Evolutionary conservation across 2,329 filamentous ascomycete species (phyloP), one percentile per base, ranked within the genome.

Genomic region (Aspergillus luchuensis): DNA sequence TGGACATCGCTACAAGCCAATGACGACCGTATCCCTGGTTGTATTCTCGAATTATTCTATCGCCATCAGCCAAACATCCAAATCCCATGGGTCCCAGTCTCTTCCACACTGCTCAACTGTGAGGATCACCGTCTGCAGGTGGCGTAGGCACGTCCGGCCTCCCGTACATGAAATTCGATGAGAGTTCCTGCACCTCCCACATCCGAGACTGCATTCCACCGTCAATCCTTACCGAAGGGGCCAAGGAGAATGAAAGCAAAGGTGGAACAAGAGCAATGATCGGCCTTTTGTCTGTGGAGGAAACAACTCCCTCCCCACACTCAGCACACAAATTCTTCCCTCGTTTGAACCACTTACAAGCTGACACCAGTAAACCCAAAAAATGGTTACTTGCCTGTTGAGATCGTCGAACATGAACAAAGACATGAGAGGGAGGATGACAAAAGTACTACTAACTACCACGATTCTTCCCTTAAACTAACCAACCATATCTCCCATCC

Each of bases 221-320:
- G 52, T 55, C 39, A 55, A 55, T 55, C 52, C 23, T 55, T 55
- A 47, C 52, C 39, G 17, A 55, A 55, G 52, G 30, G 25, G 25
- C 47, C 39, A 47, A 45, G 19, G 23, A 8, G 11, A 17, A 33
- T 43, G 52, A 30, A 55, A 45, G 36, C 38, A 21, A 8, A 28
- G 28, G n/a, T 10, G 17, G 13, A 53, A 21, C 17, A 53, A 53
- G 23, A 55, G 45, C n/a, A 30, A 55, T 21, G 52, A 55, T 55
- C 39, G 17, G 2, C 38, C 15, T 11, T 8, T 41, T 33, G n/a
- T n/a, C 30, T 47, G 52, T 30, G 52, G 39, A 33, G 52, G 39
- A 43, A 13, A 52, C 13, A 13, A 10, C n/a, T 30, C 45, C 39
- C 30, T 55, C 39, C 39, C 33, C 30, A 45, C 41, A 45, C 17